Conservation (phyloP, 208 protist species). For the Sergeia podlipaevii region DNA sequence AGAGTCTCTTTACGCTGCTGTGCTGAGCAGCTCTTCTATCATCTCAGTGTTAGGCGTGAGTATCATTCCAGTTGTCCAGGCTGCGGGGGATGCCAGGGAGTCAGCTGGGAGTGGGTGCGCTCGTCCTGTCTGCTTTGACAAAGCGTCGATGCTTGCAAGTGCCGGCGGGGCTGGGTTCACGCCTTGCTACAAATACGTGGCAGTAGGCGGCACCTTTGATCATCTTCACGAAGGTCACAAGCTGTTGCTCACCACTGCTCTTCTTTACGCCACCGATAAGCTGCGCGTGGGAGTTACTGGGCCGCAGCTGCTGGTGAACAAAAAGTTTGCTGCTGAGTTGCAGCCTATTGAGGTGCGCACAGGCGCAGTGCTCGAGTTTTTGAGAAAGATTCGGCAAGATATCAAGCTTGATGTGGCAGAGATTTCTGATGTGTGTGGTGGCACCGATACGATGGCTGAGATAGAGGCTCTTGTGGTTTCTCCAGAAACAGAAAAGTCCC, state of each 20-base stretch:
- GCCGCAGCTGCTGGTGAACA: slow-evolving; percentile 50
- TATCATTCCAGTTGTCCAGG: slow-evolving; percentile 69
- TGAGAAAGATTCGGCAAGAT: slow-evolving; percentile 48
- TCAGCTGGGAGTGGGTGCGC: no score
- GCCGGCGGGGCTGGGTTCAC: slow-evolving; percentile 29
- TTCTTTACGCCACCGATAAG: slow-evolving; percentile 49
- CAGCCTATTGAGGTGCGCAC: slow-evolving; percentile 65
- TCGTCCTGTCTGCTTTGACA: no score
- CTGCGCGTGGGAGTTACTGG: slow-evolving; percentile 74
- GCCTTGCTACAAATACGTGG: slow-evolving; percentile 68
- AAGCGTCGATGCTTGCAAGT: slow-evolving; percentile 6
- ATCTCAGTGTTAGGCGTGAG: slow-evolving; percentile 34
- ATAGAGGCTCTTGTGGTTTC: slow-evolving; percentile 79
- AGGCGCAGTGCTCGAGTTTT: slow-evolving; percentile 37
- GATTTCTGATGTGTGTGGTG: slow-evolving; percentile 66
- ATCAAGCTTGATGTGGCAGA: slow-evolving; percentile 53
- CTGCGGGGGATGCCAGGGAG: no score
- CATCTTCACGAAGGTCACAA: slow-evolving; percentile 88
- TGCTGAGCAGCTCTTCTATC: slow-evolving; percentile 30
- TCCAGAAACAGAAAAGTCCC: slow-evolving; percentile 58
- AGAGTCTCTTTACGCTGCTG: slow-evolving; percentile 50
- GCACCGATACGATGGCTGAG: slow-evolving; percentile 52
- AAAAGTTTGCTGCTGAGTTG: slow-evolving; percentile 60
- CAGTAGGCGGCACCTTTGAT: slow-evolving; percentile 90
- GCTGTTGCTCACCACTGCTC: slow-evolving; percentile 72